Conservation (phyloP, 73 alveolate species). For the Tetrahymena elliotti region DNA sequence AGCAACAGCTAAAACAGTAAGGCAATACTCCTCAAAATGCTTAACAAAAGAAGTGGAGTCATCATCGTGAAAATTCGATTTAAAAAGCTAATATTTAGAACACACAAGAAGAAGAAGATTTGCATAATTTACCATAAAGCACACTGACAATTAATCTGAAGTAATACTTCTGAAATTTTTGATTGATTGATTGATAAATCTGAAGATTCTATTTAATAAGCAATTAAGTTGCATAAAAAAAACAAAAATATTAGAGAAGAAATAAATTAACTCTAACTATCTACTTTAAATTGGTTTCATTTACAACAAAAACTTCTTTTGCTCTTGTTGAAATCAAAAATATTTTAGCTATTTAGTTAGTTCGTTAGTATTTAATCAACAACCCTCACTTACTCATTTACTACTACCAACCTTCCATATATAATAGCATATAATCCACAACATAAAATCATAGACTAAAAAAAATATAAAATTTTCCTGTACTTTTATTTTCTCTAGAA, state of each 20-base stretch:
- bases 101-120: not conserved
- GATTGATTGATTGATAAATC: not conserved
- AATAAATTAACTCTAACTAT: too few species aligned
- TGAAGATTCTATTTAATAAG: not conserved
- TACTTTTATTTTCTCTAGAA: not conserved
- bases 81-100: not conserved
- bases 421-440: not conserved
- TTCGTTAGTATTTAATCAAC: too few species aligned
- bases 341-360: too few species aligned
- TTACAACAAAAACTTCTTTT: too few species aligned
- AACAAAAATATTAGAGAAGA: not conserved
- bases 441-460: not conserved
- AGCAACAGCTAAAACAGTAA: not conserved
- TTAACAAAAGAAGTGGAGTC: not conserved
- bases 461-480: not conserved
- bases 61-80: not conserved
- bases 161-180: not conserved
- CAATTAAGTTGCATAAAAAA: not conserved
- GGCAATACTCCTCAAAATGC: not conserved
- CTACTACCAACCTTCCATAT: too few species aligned
- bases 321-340: too few species aligned
- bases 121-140: not conserved
- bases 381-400: too few species aligned
- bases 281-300: too few species aligned
- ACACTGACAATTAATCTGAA: not conserved